Base-by-base conservation (phyloP, 768 basidiomycete genomes). In the Dentipellis sp. region DNA sequence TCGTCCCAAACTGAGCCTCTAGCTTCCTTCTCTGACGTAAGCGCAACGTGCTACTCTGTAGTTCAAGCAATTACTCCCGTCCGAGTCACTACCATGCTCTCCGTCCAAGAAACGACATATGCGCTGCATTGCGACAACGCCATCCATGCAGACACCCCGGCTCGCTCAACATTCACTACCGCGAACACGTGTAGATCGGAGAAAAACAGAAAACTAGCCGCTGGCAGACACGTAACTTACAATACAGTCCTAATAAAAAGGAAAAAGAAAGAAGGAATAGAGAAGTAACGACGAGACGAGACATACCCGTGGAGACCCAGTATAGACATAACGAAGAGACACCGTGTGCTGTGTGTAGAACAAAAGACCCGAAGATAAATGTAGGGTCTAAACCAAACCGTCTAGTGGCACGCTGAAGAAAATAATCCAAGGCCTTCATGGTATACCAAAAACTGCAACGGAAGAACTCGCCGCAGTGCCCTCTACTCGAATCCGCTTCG, bases 401-500 rank as follows among this genome's bases (percentile, higher is more conserved):
- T 29, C 29, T 29, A 29, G 29, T 52, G 23, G 16, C 22, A 52
- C 10, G 40, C 40, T 14, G 14, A 53, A 40, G 16, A 10, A 37
- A 52, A 52, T 17, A n/a, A 29, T 3, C n/a, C 4, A 29, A 23
- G 46, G 17, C 50, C 35, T 35, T 54, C 50, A 57, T 10, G 58
- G 60, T 40, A 58, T 58, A 16, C 59, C 59, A 49, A 60, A 52
- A 51, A 60, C 61, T 10, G 59, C 59, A 5, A 60, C 53, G 17
- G 61, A 12, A 5, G 61, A 57, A 14, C 56, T 48, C 52, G 37
- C 50, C 54, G 61, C 57, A 35, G 52, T 47, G 2, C 61, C 61
- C 37, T 62, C 61, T 10, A 62, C 56, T 12, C 61, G 59, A 46
- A 62, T 60, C 21, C 61, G 61, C 49, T 62, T 62, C 23, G 59